phyloP scores from a whole-genome alignment of 768 basidiomycete species.

The Melanogaster broomeanus region DNA sequence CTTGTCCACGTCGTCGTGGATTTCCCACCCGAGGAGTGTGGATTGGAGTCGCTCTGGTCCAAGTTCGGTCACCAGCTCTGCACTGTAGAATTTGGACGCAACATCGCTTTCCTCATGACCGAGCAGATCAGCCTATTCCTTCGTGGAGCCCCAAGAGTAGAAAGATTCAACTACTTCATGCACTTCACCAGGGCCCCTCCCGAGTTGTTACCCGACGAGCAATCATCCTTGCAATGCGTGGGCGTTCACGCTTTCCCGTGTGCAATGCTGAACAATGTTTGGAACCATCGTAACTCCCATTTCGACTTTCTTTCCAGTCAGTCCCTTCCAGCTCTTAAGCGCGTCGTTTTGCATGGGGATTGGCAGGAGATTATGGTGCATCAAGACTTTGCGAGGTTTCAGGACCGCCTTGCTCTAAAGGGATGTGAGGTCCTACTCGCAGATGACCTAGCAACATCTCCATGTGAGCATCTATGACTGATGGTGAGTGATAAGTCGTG shows the following conservation, averaged over 20 bases:
- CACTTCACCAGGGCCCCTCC: constrained; percentile 44
- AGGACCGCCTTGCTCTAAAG: constrained; percentile 33
- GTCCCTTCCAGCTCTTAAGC: constrained; percentile 47
- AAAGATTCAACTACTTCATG: constrained; percentile 55
- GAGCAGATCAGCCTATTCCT: constrained; percentile 53
- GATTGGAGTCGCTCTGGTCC: constrained; percentile 49
- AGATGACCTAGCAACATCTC: constrained; percentile 7
- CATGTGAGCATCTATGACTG: constrained; percentile 19
- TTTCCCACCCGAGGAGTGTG: constrained; percentile 38
- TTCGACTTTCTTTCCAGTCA: constrained; percentile 43
- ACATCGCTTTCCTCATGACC: constrained; percentile 50
- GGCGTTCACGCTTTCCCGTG: constrained; percentile 55
- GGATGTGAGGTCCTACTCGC: constrained; percentile 32
- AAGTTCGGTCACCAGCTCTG: constrained; percentile 50
- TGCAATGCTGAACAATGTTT: constrained; percentile 37
- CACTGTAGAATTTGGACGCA: constrained; percentile 58
- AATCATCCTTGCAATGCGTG: constrained; percentile 42
- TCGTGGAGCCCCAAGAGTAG: constrained; percentile 44
- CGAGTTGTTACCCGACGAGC: constrained; percentile 20
- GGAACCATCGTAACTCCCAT: constrained; percentile 39
- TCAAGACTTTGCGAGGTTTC: constrained; percentile 36
- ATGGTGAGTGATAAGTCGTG: constrained; percentile 3
- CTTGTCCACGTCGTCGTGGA: constrained; percentile 56
- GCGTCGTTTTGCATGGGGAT: constrained; percentile 52
- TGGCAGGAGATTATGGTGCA: constrained; percentile 46